Evolutionary conservation across 2,329 filamentous ascomycete species (phyloP), one percentile per base, ranked within the genome.

Genomic region (Ciborinia camelliae): DNA sequence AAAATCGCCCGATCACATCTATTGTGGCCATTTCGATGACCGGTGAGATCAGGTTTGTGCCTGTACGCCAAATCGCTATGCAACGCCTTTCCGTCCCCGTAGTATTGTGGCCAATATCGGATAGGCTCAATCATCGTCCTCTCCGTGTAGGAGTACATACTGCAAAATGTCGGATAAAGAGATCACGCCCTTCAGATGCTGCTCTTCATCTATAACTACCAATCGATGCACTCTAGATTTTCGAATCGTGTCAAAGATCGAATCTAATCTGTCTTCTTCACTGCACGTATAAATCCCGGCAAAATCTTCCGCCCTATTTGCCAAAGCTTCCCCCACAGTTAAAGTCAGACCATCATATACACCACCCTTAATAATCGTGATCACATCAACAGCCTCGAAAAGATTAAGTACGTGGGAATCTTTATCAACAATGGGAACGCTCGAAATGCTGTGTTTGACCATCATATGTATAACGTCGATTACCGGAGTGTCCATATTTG

Each of bases 371-470:
- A 99, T 96, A 72, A 97, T 88, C 0, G 93, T 90, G 71, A 99
- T 97, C 67, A 99, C 93, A 77, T 99, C 95, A 59, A 99, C 93
- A 1, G 95, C 91, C 79, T 99, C 96, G 73, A 99, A 99, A 14
- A 98, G 92, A 74, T 99, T 99, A 68, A 98, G 86, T 0, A 99
- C 87, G 77, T 86, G 80, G 72, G 84, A 82, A 45, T 92, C 86
- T 57, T 84, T 84, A 73, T 98, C 95, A 63, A 99, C 80, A 64
- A 99, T 95, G 12, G 95, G 95, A 43, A 99, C 90, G 73, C 92
- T 96, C 50, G 92, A 97, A 73, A 99, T 98, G 77, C 92, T 97
- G 77, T 90, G 84, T 77, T 92, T 88, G 61, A 99, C 95, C 82
- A 99, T 90, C 77, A 91, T 84, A 74, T 97, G 91, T 67, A 99